phyloP scores from a whole-genome alignment of 2,329 filamentous ascomycete species.

The Dothideomycetidae sp. region DNA sequence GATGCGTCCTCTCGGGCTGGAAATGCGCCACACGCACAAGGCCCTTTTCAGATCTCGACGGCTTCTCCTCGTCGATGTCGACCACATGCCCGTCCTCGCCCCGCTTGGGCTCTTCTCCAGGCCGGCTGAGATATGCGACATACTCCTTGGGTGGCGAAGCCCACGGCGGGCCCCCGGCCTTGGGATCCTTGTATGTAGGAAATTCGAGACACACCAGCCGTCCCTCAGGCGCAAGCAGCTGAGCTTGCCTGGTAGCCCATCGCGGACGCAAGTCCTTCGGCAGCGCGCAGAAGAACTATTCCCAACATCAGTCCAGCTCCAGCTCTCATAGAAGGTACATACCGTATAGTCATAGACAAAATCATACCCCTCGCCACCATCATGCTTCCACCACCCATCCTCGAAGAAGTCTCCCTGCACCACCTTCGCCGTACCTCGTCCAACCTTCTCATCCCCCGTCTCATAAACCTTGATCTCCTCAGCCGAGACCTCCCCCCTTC shows the following conservation, averaged over 20 bases:
- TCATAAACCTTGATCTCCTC: constrained; percentile 28
- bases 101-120: constrained; percentile 54
- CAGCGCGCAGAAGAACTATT: constrained; percentile 48
- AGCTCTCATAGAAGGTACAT: constrained; percentile 15
- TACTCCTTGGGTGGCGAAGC: constrained; percentile 56
- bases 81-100: constrained; percentile 36
- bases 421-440: constrained; percentile 41
- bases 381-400: constrained; percentile 39
- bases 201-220: constrained; percentile 58
- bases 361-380: constrained; percentile 40
- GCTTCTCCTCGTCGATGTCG: constrained; percentile 25
- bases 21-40: constrained; percentile 38
- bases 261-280: constrained; percentile 38
- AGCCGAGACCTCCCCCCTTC: constrained; percentile 12
- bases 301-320: background rate
- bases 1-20: constrained; percentile 42
- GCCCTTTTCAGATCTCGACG: constrained; percentile 29
- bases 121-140: constrained; percentile 52
- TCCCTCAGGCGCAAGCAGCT: constrained; percentile 39
- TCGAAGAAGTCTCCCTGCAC: constrained; percentile 53
- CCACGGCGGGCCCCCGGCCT: constrained; percentile 57
- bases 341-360: constrained; percentile 51
- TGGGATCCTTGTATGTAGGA: constrained; percentile 55
- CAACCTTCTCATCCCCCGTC: constrained; percentile 24
- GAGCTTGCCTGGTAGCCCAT: constrained; percentile 43